Evolutionary conservation across 2,329 filamentous ascomycete species (phyloP), one percentile per base, ranked within the genome.

Genomic region (Colletotrichum plurivorum): DNA sequence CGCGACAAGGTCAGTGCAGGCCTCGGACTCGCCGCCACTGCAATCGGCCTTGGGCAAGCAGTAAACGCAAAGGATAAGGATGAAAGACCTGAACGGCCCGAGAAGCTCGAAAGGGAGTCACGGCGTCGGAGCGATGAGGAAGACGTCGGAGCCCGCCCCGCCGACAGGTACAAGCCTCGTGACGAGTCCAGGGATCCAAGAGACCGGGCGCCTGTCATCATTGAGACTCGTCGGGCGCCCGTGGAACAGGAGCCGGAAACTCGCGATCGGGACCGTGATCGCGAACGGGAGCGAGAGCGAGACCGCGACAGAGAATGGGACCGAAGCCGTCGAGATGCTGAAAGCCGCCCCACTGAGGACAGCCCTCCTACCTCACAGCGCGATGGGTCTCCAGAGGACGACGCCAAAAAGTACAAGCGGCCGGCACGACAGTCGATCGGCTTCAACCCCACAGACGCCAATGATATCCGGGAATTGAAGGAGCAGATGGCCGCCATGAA

Each of bases 381-480:
- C 76, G 85, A 83, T 4, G 77, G 80, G 63, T 85, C 84, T 3
- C 76, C 79, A 0, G 82, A 84, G 27, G 81, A 80, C 27, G 79
- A 84, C 45, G 77, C 74, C n/a, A 81, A 80, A 62, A 76, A 77
- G 56, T 69, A 76, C 9, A 78, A 78, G 18, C 81, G 84, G 49
- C 81, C 82, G 7, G 74, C 74, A 25, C 80, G 79, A 16, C 73
- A 77, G 43, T 79, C 84, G 0, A 76, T 78, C 49, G 79, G 78
- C 2, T 89, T 89, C 69, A 81, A 88, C 66, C 87, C 87, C 6
- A 89, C 84, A 31, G 84, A 89, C 71, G 81, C 85, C 3, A 81
- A 80, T 36, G 84, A 84, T 16, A 72, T 89, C 16, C 82, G 80
- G 64, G 83, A 84, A 10, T 76, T 88, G 49, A 86, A 87, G 73